phyloP scores from a whole-genome alignment of 352 stramenopile genomes.

The Globisporangium abappressorium region DNA sequence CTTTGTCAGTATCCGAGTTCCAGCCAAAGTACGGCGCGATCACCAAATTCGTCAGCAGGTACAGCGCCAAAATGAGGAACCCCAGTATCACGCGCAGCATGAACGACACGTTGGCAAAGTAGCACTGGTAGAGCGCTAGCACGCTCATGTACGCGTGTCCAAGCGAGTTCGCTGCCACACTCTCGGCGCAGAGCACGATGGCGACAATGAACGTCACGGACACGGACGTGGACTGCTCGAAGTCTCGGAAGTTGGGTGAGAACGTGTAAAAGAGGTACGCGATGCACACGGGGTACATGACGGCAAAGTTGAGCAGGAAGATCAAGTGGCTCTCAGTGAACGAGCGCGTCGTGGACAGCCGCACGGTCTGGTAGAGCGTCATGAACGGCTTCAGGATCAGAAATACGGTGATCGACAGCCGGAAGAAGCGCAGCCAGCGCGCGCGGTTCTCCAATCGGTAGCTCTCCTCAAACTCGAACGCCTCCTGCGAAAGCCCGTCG shows the following conservation, averaged over 20 bases:
- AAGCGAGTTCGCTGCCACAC: slow-evolving; percentile 60
- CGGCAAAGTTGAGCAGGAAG: slow-evolving; percentile 74
- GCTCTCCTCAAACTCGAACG: slow-evolving; percentile 67
- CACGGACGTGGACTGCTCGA: slow-evolving; percentile 52
- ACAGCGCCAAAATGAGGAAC: slow-evolving; percentile 60
- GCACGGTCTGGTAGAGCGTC: slow-evolving; percentile 69
- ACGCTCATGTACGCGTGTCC: slow-evolving; percentile 80
- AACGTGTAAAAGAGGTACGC: slow-evolving; percentile 69
- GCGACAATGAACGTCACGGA: slow-evolving; percentile 54
- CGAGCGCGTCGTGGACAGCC: slow-evolving; percentile 36
- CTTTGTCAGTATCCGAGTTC: slow-evolving; percentile 40
- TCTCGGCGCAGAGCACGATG: slow-evolving; percentile 62
- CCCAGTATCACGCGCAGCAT: slow-evolving; percentile 54
- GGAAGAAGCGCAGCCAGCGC: slow-evolving; percentile 68
- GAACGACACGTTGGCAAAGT: slow-evolving; percentile 81
- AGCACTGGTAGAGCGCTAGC: slow-evolving; percentile 78
- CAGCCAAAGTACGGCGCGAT: slow-evolving; percentile 43
- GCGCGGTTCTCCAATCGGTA: slow-evolving; percentile 67
- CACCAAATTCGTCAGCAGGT: slow-evolving; percentile 60
- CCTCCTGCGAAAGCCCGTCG: slow-evolving; percentile 40
- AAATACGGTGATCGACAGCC: slow-evolving; percentile 63
- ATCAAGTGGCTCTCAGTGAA: slow-evolving; percentile 65
- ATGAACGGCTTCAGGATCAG: slow-evolving; percentile 71
- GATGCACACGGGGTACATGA: slow-evolving; percentile 67
- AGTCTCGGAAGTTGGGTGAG: slow-evolving; percentile 56